A percentile compares a stretch with the other conserved stretches of the same genome.
phyloP scores from a whole-genome alignment of 225 moss, liverwort and hornwort genomes.

The Pseudisothecium myosuroides region DNA sequence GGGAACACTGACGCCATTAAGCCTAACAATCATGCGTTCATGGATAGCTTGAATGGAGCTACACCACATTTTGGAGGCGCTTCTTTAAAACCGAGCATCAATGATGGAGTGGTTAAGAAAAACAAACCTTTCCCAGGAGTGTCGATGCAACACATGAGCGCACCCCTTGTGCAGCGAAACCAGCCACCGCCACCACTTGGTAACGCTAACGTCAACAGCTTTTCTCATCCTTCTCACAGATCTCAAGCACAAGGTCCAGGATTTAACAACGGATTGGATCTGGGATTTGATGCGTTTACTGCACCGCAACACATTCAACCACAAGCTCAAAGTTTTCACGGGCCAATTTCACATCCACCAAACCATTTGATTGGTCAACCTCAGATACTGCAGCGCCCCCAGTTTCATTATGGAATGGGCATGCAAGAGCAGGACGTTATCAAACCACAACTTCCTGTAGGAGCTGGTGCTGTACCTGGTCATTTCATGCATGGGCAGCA shows the following conservation, averaged over 20 bases:
- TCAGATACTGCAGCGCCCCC: slow-evolving; percentile 47
- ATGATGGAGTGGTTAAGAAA: slow-evolving; percentile 13
- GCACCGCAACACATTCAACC: slow-evolving; percentile 15
- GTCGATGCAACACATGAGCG: slow-evolving; percentile 11
- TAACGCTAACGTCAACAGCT: slow-evolving; percentile 2
- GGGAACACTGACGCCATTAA: slow-evolving; percentile 5
- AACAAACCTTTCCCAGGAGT: slow-evolving; percentile 9
- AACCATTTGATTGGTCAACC: slow-evolving; percentile 26
- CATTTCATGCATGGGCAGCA: slow-evolving; percentile 28
- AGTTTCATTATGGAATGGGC: slow-evolving; percentile 25
- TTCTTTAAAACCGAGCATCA: slow-evolving; percentile 5
- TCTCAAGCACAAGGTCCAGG: slow-evolving; percentile 20
- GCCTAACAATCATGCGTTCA: neutral
- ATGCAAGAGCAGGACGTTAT: slow-evolving; percentile 28
- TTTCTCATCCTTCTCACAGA: slow-evolving; percentile 24
- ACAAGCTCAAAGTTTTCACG: slow-evolving; percentile 19
- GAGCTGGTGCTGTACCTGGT: slow-evolving; percentile 14
- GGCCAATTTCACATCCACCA: slow-evolving; percentile 23
- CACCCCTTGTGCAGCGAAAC: slow-evolving; percentile 9
- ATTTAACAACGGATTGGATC: slow-evolving; percentile 22
- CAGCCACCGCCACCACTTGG: slow-evolving; percentile 13
- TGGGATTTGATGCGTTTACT: slow-evolving; percentile 22
- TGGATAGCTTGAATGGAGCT: slow-evolving; percentile 35
- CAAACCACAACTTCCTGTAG: slow-evolving; percentile 17
- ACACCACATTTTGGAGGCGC: slow-evolving; percentile 17